Conservation (phyloP, 2,329 filamentous ascomycete genomes). For the Sporothrix variecibatus region DNA sequence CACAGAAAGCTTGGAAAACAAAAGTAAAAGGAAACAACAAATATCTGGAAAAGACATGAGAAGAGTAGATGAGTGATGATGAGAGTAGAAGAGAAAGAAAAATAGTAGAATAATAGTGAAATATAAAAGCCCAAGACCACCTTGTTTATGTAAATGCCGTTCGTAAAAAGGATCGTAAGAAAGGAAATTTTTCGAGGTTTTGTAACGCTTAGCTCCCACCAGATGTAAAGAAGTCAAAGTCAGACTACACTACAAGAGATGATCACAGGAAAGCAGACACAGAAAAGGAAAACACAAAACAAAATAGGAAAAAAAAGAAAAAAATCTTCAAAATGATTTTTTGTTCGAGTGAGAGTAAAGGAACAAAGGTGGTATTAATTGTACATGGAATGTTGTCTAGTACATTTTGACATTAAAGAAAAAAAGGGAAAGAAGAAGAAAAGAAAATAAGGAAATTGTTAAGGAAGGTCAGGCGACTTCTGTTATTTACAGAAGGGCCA, state of each 20-base stretch:
- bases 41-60: slow-evolving; percentile 1
- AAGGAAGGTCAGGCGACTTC: slow-evolving; percentile 4
- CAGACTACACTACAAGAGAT: background rate
- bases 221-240: background rate
- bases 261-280: slow-evolving; percentile 13
- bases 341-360: background rate
- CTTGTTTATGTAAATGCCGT: slow-evolving; percentile 36
- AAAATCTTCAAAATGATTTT: background rate
- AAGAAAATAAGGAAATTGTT: background rate
- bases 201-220: background rate
- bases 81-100: background rate
- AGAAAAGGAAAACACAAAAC: slow-evolving; percentile 4
- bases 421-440: slow-evolving; percentile 3
- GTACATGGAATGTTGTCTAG: slow-evolving; percentile 24
- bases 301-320: background rate
- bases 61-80: background rate
- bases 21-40: slow-evolving; percentile 5
- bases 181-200: slow-evolving; percentile 36
- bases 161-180: slow-evolving; percentile 62
- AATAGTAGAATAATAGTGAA: slow-evolving; percentile 22
- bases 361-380: slow-evolving; percentile 26
- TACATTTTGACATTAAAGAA: slow-evolving; percentile 38
- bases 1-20: slow-evolving; percentile 5
- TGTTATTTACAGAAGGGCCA: slow-evolving; percentile 49
- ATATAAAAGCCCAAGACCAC: slow-evolving; percentile 32